phyloP scores from a whole-genome alignment of 2,329 filamentous ascomycete genomes.

The Aureobasidium lini region DNA sequence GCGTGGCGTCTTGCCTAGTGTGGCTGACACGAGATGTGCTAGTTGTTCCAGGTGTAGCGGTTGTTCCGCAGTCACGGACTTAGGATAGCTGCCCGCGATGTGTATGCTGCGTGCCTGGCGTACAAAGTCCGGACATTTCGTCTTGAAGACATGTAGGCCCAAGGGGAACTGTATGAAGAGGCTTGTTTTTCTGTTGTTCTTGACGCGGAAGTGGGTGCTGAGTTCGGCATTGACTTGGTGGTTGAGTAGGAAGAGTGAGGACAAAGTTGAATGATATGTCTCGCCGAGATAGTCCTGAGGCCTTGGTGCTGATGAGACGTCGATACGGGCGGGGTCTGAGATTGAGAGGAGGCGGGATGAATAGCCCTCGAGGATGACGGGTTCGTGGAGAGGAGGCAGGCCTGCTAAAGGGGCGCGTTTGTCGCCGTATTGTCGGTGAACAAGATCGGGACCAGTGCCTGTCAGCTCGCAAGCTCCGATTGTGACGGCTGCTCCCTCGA shows the following conservation, averaged over 20 bases:
- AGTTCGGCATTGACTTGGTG: conserved; percentile 31
- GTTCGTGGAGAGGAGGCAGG: conserved; percentile 31
- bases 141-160: conserved; percentile 34
- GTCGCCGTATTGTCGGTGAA: conserved; percentile 23
- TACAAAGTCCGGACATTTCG: conserved; percentile 32
- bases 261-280: conserved; percentile 8
- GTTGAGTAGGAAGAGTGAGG: conserved; percentile 21
- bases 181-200: conserved; percentile 27
- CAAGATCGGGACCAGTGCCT: conserved; percentile 25
- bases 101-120: conserved; percentile 34
- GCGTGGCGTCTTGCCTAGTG: conserved; percentile 23
- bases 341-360: conserved; percentile 28
- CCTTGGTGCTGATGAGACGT: conserved; percentile 1
- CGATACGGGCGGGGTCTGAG: conserved; percentile 23
- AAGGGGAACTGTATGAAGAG: conserved; percentile 35
- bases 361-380: conserved; percentile 28
- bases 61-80: conserved; percentile 16
- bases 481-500: conserved; percentile 30
- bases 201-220: conserved; percentile 25
- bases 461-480: conserved; percentile 31
- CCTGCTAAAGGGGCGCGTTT: conserved; percentile 26
- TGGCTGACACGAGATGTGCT: conserved; percentile 25
- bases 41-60: conserved; percentile 25
- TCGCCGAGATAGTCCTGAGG: conserved; percentile 11
- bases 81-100: conserved; percentile 32